Evolutionary conservation across 2,329 filamentous ascomycete species (phyloP).

Genomic region (Xylariaceae sp.): DNA sequence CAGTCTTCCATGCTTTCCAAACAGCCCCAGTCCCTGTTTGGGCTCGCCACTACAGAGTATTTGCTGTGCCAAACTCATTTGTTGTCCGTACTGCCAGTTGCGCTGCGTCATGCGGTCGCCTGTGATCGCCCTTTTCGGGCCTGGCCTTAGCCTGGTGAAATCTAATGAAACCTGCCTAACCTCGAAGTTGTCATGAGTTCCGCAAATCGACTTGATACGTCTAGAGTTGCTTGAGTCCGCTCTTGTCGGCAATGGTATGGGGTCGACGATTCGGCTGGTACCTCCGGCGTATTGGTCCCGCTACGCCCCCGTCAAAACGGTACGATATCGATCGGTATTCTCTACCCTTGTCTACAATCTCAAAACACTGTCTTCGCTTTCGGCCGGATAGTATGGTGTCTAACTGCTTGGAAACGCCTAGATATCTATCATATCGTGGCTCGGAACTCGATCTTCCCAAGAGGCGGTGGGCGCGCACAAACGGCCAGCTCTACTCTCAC

Average conservation of each 20-base stretch:
- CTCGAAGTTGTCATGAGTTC: conserved; percentile 34
- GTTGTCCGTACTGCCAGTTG: conserved; percentile 34
- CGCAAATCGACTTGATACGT: conserved; percentile 30
- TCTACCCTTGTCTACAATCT: conserved; percentile 16
- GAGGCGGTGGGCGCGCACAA: conserved; percentile 49
- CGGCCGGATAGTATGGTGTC: conserved; percentile 19
- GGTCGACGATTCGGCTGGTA: conserved; percentile 29
- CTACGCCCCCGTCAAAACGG: conserved; percentile 23
- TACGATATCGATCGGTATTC: conserved; percentile 20
- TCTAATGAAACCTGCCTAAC: conserved; percentile 39
- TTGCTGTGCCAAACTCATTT: conserved; percentile 43
- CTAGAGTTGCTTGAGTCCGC: conserved; percentile 23
- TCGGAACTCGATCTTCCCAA: conserved; percentile 42
- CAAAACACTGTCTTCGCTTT: conserved; percentile 21
- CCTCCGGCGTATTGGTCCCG: conserved; percentile 23
- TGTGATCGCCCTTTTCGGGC: conserved; percentile 39
- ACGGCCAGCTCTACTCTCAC: conserved; percentile 41
- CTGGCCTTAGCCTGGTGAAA: conserved; percentile 35
- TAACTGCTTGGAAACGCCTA: conserved; percentile 17
- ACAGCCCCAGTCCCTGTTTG: conserved; percentile 42
- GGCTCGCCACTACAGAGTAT: conserved; percentile 37
- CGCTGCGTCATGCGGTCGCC: conserved; percentile 40
- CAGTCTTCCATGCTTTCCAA: conserved; percentile 36
- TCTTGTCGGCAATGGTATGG: conserved; percentile 29
- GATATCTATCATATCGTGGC: conserved; percentile 41